Evolutionary conservation across 2,329 filamentous ascomycete genomes (phyloP).

Genomic region (Paraphaeosphaeria sporulosa): DNA sequence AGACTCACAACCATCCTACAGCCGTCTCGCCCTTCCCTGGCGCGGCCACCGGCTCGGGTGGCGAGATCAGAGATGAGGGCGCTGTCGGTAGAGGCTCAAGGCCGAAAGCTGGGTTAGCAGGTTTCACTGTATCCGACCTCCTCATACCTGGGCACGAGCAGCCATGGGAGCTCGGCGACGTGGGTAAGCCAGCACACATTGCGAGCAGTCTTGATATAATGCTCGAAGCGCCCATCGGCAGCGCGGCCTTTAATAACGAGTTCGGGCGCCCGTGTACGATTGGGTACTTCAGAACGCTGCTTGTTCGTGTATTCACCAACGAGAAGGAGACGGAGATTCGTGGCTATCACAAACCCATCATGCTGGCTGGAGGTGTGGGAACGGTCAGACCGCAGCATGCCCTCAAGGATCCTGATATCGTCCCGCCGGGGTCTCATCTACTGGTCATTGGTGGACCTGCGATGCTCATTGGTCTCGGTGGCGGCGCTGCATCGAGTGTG

Average conservation of each 20-base stretch:
- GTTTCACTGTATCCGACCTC: constrained; percentile 95
- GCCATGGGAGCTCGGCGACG: constrained; percentile 84
- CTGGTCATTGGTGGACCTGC: constrained; percentile 94
- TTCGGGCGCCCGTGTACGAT: constrained; percentile 89
- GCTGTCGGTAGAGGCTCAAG: constrained; percentile 91
- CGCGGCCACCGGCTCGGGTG: constrained; percentile 92
- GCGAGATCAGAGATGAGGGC: constrained; percentile 94
- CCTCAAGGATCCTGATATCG: constrained; percentile 79
- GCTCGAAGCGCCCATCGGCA: constrained; percentile 95
- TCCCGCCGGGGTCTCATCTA: constrained; percentile 86
- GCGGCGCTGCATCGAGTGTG: constrained; percentile 91
- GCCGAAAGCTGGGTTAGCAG: constrained; percentile 89
- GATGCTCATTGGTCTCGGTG: constrained; percentile 96
- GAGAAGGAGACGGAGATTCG: constrained; percentile 74
- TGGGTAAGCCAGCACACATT: constrained; percentile 90
- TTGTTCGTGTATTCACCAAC: constrained; percentile 70
- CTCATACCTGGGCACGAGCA: constrained; percentile 82
- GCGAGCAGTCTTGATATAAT: constrained; percentile 96
- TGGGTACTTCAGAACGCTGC: constrained; percentile 90
- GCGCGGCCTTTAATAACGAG: constrained; percentile 96
- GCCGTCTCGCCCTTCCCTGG: constrained; percentile 93
- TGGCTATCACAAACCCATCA: constrained; percentile 98
- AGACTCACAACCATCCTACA: constrained; percentile 97
- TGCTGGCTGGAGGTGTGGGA: constrained; percentile 95
- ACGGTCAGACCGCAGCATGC: constrained; percentile 91